Evolutionary conservation across 768 basidiomycete species (phyloP), one percentile per base, ranked within the genome.

Genomic region (Russula brevipes): DNA sequence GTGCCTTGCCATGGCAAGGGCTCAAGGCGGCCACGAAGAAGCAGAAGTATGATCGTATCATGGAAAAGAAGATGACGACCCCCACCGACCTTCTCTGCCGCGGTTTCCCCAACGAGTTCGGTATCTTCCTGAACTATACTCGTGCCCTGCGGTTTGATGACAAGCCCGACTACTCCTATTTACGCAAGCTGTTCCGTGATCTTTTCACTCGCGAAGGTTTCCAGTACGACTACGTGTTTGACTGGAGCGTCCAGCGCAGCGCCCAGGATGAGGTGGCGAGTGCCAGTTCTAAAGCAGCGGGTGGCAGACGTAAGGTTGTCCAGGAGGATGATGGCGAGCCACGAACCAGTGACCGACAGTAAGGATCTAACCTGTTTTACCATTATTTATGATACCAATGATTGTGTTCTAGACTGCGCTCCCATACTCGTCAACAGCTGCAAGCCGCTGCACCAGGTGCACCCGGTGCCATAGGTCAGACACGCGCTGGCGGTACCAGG

Each of bases 61-160:
- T 99, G 97, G 97, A 99, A 80, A 99, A 99, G 86, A 99, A 99
- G 86, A 98, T 99, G 94, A 98, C 97, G 42, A 97, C 94, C 0
- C 92, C 94, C 14, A 95, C 92, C 55, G 94, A 98, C 74, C 81
- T 96, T 62, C 86, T 99, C 35, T 98, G 96, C 81, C 94, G 96
- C 69, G 94, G 93, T n/a, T 98, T 97, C 85, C 96, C 97, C 65
- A 95, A 94, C 80, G 97, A 99, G 79, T 97, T 98, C 68, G 96
- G 94, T 46, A 97, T 98, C 70, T 98, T 98, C 84, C 80, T 99
- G 72, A 99, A 98, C 80, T 99, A 98, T 79, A 96, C 95, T 65
- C 93, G 97, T 60, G 95, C 96, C 47, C 89, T 99, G 63, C 93
- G 96, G 72, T 99, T 99, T 76, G 97, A 99, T 73, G 97, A 99